Evolutionary conservation across 164 flowering plant species (phyloP), one percentile per base, ranked within the genome.

Genomic region (Nymphaea colorata): DNA sequence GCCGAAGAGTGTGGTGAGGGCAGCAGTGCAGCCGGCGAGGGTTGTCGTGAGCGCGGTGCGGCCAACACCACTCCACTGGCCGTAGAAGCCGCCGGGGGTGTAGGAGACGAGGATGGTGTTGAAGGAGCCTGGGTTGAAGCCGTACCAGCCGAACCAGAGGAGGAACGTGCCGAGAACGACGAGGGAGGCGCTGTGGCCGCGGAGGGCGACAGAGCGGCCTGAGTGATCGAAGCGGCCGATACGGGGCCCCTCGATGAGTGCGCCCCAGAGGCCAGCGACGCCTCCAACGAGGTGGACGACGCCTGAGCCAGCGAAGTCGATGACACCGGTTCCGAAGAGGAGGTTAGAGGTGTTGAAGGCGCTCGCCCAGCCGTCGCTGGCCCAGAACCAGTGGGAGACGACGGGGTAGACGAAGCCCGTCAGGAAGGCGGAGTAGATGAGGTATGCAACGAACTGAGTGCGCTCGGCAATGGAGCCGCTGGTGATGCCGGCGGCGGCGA

Each of bases 61-160:
- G 0, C 91, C 90, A 0, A 89, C 68, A 0, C 87, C 91, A 65
- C 80, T 76, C 95, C 95, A 89, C 45, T 85, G 88, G 2, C 91
- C 95, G 71, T 85, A 80, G 45, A 25, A 47, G 55, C 55, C 55
- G 12, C 55, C 15, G 5, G 72, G 17, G 0, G 11, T 42, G 1
- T 25, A 41, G 71, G 87, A 89, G 0, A 80, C 41, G 4, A 75
- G 41, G 45, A 89, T 89, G 42, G 68, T 79, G 16, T 55, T 36
- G 64, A 89, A 89, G 1, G 95, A 88, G 6, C 94, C 91, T 0
- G 94, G 94, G 73, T 88, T 88, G 74, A 88, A 88, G 4, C 95
- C 95, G 75, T 85, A 88, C 95, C 95, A 88, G 0, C 91, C 95
- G 69, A 88, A 88, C 94, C 94, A 88, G 2, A 88, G 77, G 69